Base-by-base conservation (phyloP, 768 basidiomycete species). In the Mycena kentingensis region DNA sequence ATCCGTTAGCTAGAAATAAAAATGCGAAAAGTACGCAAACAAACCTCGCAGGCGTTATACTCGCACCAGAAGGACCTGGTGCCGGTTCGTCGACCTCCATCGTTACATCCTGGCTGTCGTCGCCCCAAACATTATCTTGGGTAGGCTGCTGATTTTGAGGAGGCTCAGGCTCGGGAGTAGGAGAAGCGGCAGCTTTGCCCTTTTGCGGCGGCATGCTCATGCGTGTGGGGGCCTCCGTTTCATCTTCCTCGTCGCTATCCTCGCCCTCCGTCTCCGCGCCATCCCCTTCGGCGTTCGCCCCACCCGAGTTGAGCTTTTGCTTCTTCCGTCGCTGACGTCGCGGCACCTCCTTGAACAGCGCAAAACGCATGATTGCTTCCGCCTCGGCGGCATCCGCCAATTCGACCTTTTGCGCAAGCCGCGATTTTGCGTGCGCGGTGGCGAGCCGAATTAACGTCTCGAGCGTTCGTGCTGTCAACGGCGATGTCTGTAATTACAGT, bases 401-500 rank as follows among this genome's bases (percentile, higher is more conserved):
- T 63, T 91, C 85, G 11, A 99, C 91, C 59, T 89, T 89, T 37
- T 81, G 53, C 7, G 94, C 95, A 8, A 99, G 78, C 18, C 96
- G 86, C 15, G 93, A 85, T 70, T 99, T 99, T 38, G 97, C 97
- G 70, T 99, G 97, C 1, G 97, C 97, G 16, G 96, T 99, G 4
- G 97, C 85, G 8, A 99, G 81, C 77, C 97, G 97, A 69, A 99
- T 99, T 42, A 99, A 81, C 0, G 97, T 99, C 71, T 99, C 97
- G 53, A 99, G 84, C 3, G 97, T 97, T 80, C 97, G 95, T 18
- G 97, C 96, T 3, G 97, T 99, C 61, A 99, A 74, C 10, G 97
- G 97, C 4, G 96, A 90, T 4, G 97, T 99, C 96, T 98, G 66
- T 28, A 41, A 61, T 8, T 24, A 46, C 49, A 34, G 36, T 51